Percentiles rank a stretch among this genome's conserved stretches.
These are phyloP conservation scores for Leccinum obscurum DNA, from an alignment of 768 basidiomycete species.

Conservation along the genomic window DNA sequence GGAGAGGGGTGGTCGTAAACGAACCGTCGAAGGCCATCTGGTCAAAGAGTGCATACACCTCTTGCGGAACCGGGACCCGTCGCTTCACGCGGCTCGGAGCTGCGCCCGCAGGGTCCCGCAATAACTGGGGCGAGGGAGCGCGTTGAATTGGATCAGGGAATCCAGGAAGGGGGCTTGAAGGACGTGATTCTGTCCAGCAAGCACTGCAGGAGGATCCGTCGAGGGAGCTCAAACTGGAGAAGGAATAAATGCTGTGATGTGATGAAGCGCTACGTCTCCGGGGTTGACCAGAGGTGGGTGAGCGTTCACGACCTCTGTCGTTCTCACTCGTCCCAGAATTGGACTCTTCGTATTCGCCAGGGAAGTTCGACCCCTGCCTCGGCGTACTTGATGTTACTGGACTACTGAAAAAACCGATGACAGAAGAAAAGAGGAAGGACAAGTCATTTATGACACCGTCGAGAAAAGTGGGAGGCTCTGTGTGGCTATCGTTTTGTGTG, in stretches of 20 bases:
- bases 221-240: constrained; percentile 53
- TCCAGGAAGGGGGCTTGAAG: constrained; percentile 23
- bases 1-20: constrained; percentile 35
- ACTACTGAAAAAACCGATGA: constrained; percentile 14
- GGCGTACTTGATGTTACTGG: neutral
- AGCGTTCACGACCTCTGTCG: constrained; percentile 4
- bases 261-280: constrained; percentile 18
- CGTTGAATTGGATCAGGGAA: constrained; percentile 30
- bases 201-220: constrained; percentile 37
- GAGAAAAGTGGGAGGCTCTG: constrained; percentile 13
- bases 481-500: neutral
- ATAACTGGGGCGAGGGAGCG: constrained; percentile 36
- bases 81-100: neutral
- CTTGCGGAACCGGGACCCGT: constrained; percentile 17
- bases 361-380: constrained; percentile 1
- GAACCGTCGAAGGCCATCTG: constrained; percentile 51
- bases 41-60: constrained; percentile 38
- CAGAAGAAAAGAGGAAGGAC: constrained; percentile 16
- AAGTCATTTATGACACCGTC: constrained; percentile 20
- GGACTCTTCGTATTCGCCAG: constrained; percentile 22
- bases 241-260: constrained; percentile 34
- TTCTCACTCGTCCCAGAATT: constrained; percentile 13
- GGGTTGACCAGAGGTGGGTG: neutral
- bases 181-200: constrained; percentile 33
- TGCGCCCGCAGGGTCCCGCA: neutral